Percentiles rank a stretch among this genome's conserved stretches.
Evolutionary conservation across 257 asterid genomes (phyloP).

Genomic region (Gynochthodes officinalis): DNA sequence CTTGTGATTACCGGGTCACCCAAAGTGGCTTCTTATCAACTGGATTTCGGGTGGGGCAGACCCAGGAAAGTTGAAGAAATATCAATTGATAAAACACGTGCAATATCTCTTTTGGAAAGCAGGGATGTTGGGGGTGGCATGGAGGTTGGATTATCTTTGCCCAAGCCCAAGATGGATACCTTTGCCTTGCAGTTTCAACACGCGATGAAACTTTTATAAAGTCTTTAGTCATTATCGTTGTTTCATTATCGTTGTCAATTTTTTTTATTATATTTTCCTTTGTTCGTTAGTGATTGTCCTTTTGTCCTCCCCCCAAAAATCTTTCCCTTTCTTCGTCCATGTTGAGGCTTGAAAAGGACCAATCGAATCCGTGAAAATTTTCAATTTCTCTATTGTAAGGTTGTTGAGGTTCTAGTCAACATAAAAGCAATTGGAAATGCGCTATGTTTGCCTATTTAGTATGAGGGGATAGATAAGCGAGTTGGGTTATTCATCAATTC

Average conservation of each 20-base stretch:
- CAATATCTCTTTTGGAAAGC: slow-evolving; percentile 36
- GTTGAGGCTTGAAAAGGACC: no score
- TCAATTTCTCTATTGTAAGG: no score
- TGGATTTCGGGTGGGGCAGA: slow-evolving; percentile 54
- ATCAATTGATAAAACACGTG: slow-evolving; percentile 33
- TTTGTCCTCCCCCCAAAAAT: no score
- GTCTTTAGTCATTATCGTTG: background rate
- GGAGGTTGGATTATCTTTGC: slow-evolving; percentile 48
- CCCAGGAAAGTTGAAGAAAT: slow-evolving; percentile 38
- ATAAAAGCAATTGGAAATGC: no score
- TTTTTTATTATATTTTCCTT: background rate
- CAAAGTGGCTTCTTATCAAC: slow-evolving; percentile 27
- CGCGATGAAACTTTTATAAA: background rate
- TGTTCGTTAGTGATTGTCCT: no score
- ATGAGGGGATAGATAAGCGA: no score
- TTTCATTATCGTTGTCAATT: background rate
- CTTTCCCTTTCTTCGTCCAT: no score
- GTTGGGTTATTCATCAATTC: no score
- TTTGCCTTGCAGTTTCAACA: slow-evolving; percentile 25
- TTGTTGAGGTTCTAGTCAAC: no score
- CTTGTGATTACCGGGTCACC: slow-evolving; percentile 46
- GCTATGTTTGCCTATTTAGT: no score
- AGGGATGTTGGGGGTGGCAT: slow-evolving; percentile 37
- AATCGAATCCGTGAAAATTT: no score
- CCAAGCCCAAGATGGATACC: slow-evolving; percentile 36